These are phyloP conservation scores for Areca catechu DNA, from an alignment of 176 grass and related monocot genomes.

Conservation along the genomic window DNA sequence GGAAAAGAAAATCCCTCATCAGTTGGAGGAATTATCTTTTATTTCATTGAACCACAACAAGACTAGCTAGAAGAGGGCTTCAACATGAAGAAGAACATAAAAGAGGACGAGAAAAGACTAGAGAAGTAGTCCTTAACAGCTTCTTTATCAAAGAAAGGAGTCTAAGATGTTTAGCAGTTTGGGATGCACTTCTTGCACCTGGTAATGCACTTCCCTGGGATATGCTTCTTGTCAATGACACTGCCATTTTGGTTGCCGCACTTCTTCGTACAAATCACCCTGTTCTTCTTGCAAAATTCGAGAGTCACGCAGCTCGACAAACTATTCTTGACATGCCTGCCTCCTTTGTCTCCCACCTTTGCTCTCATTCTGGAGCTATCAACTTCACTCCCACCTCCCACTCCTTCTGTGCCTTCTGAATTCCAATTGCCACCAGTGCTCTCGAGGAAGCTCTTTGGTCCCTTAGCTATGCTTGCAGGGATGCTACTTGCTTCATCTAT, in stretches of 20 bases:
- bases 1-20: too few species aligned
- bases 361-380: not conserved
- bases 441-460: conserved; percentile 25
- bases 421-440: conserved; percentile 34
- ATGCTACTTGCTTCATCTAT: conserved; percentile 18
- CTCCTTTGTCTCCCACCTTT: conserved; percentile 4
- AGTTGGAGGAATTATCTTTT: too few species aligned
- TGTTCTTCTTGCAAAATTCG: conserved; percentile 48
- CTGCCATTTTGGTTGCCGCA: conserved; percentile 19
- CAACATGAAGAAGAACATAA: too few species aligned
- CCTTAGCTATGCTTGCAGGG: conserved; percentile 17
- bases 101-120: too few species aligned
- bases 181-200: too few species aligned
- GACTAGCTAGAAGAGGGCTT: too few species aligned
- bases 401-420: conserved; percentile 5
- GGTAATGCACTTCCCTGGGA: too few species aligned
- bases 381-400: not conserved
- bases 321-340: conserved; percentile 11
- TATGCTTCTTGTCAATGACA: too few species aligned
- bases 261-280: conserved; percentile 61
- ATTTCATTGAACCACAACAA: too few species aligned
- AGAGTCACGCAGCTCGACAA: conserved; percentile 40
- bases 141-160: too few species aligned
- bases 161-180: too few species aligned
- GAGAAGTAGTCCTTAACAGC: too few species aligned